Percentiles rank a stretch among this genome's conserved stretches.
These are phyloP conservation scores for Dunaliella primolecta DNA, from an alignment of 139 green algal genomes.

Conservation along the genomic window DNA sequence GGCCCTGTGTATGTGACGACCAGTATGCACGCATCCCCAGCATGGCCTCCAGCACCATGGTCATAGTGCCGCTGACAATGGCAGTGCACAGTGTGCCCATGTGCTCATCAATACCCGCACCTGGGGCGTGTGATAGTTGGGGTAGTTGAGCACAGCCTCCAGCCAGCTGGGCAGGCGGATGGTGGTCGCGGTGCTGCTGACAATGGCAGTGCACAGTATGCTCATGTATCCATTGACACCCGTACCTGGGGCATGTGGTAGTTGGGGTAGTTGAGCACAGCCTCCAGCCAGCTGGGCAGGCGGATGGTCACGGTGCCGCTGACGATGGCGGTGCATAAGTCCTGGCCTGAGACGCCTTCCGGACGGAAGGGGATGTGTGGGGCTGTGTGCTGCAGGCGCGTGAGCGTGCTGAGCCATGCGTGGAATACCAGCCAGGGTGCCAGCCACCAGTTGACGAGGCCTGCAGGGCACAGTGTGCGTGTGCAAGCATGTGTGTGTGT, in stretches of 20 bases:
- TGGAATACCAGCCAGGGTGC: constrained; percentile 58
- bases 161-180: constrained; percentile 45
- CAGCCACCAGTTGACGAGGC: constrained; percentile 39
- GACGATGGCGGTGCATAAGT: constrained; percentile 34
- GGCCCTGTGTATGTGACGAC: no score
- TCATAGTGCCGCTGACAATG: constrained; percentile 41
- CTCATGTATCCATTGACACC: no score
- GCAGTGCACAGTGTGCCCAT: constrained; percentile 30
- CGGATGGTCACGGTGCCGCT: constrained; percentile 45
- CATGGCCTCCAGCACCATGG: constrained; percentile 35
- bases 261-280: constrained; percentile 54
- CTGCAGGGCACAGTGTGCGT: no score
- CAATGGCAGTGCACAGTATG: constrained; percentile 22
- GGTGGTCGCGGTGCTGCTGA: constrained; percentile 43
- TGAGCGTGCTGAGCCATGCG: constrained; percentile 39
- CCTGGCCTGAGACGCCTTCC: constrained; percentile 12
- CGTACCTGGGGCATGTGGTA: constrained; percentile 35
- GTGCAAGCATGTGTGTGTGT: no score
- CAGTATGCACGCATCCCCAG: no score
- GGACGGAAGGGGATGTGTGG: constrained; percentile 38
- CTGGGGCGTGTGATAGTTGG: constrained; percentile 52
- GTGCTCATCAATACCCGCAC: no score
- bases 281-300: constrained; percentile 48
- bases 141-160: constrained; percentile 48
- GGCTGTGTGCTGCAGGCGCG: constrained; percentile 40